A percentile compares a stretch with the other conserved stretches of the same genome.
These are phyloP conservation scores for Aquilaria yunnanensis DNA, from an alignment of 345 rosid species.

Conservation along the genomic window DNA sequence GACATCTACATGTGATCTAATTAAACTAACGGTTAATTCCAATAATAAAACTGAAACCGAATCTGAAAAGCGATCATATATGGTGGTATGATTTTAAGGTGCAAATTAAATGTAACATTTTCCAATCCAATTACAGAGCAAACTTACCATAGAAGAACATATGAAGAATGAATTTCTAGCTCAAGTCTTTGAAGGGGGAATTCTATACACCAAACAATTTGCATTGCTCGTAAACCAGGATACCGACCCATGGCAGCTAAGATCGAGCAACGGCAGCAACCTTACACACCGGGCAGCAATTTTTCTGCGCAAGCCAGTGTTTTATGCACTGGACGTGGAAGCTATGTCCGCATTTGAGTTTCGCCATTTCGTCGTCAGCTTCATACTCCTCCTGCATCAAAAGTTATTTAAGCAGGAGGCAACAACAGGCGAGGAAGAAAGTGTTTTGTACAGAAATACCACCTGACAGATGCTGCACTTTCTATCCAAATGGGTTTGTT, in stretches of 20 bases:
- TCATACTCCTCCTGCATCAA: constrained; percentile 71
- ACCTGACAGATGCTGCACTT: constrained; percentile 95
- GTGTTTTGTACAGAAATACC: constrained; percentile 3
- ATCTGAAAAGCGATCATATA: too few relatives aligned
- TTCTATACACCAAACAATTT: constrained; percentile 31
- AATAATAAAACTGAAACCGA: too few relatives aligned
- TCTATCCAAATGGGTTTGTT: constrained; percentile 29
- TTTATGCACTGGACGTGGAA: constrained; percentile 78
- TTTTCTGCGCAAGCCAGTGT: constrained; percentile 81
- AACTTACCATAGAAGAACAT: constrained; percentile 11
- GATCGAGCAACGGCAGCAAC: constrained; percentile 40
- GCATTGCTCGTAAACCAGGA: constrained; percentile 5
- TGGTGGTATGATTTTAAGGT: too few relatives aligned
- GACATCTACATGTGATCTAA: too few relatives aligned
- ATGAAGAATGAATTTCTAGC: constrained; percentile 18
- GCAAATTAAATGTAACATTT: too few relatives aligned
- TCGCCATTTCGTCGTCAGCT: constrained; percentile 58
- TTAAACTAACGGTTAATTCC: too few relatives aligned
- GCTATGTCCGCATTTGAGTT: constrained; percentile 67
- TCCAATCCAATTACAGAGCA: too few relatives aligned
- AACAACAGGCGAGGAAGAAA: not conserved
- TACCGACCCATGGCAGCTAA: constrained; percentile 16
- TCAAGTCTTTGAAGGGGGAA: constrained; percentile 19
- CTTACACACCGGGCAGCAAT: constrained; percentile 84
- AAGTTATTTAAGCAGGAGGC: not conserved